These are phyloP conservation scores for Thermochaetoides thermophila DNA, from an alignment of 495 filamentous ascomycete genomes.

Conservation along the genomic window DNA sequence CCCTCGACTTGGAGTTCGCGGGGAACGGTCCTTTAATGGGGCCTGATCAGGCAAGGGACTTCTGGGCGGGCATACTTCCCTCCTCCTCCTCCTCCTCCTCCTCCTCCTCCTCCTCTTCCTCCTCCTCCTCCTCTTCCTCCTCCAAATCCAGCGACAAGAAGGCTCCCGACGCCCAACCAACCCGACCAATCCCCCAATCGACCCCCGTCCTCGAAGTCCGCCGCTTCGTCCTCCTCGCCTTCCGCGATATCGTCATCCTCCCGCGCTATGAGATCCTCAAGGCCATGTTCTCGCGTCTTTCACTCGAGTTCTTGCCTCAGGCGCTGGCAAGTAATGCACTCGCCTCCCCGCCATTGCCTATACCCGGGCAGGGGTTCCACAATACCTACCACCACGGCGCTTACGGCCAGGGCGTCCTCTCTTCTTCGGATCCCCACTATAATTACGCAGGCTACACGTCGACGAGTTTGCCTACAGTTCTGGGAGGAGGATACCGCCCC, in stretches of 20 bases:
- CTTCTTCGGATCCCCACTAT: slow-evolving; percentile 19
- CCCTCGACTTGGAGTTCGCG: slow-evolving; percentile 85
- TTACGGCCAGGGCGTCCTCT: slow-evolving; percentile 4
- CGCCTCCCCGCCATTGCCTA: slow-evolving; percentile 21
- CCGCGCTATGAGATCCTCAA: slow-evolving; percentile 75
- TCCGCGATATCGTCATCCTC: slow-evolving; percentile 77
- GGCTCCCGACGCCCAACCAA: slow-evolving; percentile 1
- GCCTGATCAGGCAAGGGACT: slow-evolving; percentile 62
- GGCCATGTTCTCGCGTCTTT: slow-evolving; percentile 78
- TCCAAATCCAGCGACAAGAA: slow-evolving; percentile 2
- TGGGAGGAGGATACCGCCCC: slow-evolving; percentile 37
- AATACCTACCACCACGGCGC: slow-evolving; percentile 6
- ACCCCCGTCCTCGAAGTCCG: slow-evolving; percentile 62
- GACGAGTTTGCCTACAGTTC: slow-evolving; percentile 17
- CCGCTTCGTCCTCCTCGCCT: slow-evolving; percentile 73
- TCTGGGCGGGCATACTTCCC: slow-evolving; percentile 52
- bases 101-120: too few relatives aligned
- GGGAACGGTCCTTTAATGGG: slow-evolving; percentile 67
- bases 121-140: too few relatives aligned
- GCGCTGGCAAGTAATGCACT: slow-evolving; percentile 33
- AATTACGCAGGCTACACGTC: slow-evolving; percentile 21
- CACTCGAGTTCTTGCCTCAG: slow-evolving; percentile 65
- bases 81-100: neutral
- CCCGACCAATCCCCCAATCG: slow-evolving; percentile 19
- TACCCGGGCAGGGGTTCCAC: slow-evolving; percentile 24